A percentile compares a stretch with the other conserved stretches of the same genome.
These are phyloP conservation scores for Fraxinus ornus DNA, from an alignment of 305 asterid genomes.

Conservation along the genomic window DNA sequence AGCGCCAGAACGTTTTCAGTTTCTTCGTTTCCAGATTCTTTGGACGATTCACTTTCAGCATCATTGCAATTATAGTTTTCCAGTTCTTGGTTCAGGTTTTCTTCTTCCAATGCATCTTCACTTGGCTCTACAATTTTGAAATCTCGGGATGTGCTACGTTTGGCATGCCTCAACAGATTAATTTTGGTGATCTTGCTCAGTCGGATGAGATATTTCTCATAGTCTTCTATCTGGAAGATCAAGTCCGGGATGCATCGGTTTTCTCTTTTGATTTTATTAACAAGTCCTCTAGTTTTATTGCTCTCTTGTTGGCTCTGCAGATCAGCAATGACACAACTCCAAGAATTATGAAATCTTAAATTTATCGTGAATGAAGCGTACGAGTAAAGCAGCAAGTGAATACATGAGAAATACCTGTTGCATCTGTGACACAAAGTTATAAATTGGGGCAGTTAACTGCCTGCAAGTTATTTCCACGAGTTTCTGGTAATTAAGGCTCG, in stretches of 20 bases:
- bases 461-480: slow-evolving; percentile 81
- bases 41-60: slow-evolving; percentile 38
- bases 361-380: background rate
- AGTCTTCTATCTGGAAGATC: slow-evolving; percentile 86
- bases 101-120: slow-evolving; percentile 40
- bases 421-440: slow-evolving; percentile 60
- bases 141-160: slow-evolving; percentile 87
- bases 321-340: slow-evolving; percentile 4
- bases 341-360: background rate
- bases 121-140: slow-evolving; percentile 62
- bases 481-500: slow-evolving; percentile 66
- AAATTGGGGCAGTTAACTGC: slow-evolving; percentile 69
- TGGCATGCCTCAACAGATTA: slow-evolving; percentile 74
- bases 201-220: slow-evolving; percentile 72
- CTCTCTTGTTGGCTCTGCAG: slow-evolving; percentile 69
- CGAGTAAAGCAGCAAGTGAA: background rate
- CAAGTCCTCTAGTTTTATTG: slow-evolving; percentile 50
- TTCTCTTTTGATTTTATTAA: slow-evolving; percentile 75
- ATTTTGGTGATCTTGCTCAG: slow-evolving; percentile 72
- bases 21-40: slow-evolving; percentile 36
- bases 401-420: slow-evolving; percentile 52
- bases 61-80: slow-evolving; percentile 28
- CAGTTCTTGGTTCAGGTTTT: slow-evolving; percentile 38
- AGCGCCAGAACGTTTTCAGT: slow-evolving; percentile 22
- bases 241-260: slow-evolving; percentile 85